These are phyloP conservation scores for Fusarium tanahbumbuense DNA, from an alignment of 2,329 filamentous ascomycete species.

Conservation along the genomic window DNA sequence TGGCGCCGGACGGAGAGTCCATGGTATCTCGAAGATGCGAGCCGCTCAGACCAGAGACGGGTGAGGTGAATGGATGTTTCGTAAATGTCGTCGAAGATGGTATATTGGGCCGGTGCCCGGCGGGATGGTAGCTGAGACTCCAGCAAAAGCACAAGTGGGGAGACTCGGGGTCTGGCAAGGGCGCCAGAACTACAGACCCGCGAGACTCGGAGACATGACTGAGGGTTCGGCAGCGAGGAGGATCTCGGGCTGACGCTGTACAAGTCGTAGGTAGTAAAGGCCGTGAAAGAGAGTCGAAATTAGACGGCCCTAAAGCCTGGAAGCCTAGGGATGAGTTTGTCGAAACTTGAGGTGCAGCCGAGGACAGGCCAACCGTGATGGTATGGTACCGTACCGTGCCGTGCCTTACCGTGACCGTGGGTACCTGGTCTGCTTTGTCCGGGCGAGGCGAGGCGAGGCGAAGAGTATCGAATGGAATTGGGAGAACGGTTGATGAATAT, in stretches of 20 bases:
- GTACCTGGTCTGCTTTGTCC: slow-evolving; percentile 31
- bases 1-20: slow-evolving; percentile 53
- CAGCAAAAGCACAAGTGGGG: slow-evolving; percentile 41
- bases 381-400: slow-evolving; percentile 25
- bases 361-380: slow-evolving; percentile 32
- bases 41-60: slow-evolving; percentile 6
- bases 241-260: slow-evolving; percentile 45
- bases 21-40: slow-evolving; percentile 44
- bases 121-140: slow-evolving; percentile 28
- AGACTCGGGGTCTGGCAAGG: slow-evolving; percentile 57
- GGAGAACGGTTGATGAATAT: slow-evolving; percentile 6
- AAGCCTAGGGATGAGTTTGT: slow-evolving; percentile 13
- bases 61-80: slow-evolving; percentile 31
- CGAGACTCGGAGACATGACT: slow-evolving; percentile 61
- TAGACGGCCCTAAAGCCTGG: slow-evolving; percentile 14
- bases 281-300: slow-evolving; percentile 12
- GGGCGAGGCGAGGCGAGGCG: slow-evolving; percentile 7
- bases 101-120: slow-evolving; percentile 29
- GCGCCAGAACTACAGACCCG: slow-evolving; percentile 61
- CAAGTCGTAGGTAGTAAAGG: slow-evolving; percentile 22
- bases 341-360: slow-evolving; percentile 27
- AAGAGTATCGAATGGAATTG: slow-evolving; percentile 14
- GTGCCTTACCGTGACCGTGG: slow-evolving; percentile 24
- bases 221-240: slow-evolving; percentile 45
- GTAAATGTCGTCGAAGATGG: slow-evolving; percentile 30